Base-by-base conservation (phyloP, 2,329 filamentous ascomycete genomes). In the Sarocladiaceae sp. region DNA sequence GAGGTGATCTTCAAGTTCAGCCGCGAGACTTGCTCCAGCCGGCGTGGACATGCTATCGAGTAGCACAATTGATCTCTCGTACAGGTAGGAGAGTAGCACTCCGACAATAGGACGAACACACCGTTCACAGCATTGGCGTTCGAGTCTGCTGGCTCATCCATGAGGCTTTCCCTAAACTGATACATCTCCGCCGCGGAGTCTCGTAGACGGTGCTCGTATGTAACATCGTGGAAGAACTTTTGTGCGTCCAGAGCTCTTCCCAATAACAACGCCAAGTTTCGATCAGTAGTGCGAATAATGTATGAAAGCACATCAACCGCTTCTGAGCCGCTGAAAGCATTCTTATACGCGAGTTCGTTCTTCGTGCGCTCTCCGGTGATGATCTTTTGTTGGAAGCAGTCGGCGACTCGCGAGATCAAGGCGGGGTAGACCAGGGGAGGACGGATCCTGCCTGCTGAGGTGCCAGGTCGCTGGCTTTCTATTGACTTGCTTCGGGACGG, bases 221-320 rank as follows among this genome's bases (percentile, higher is more conserved):
- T 97, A 49, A 97, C 94, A 77, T 99, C 94, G 73, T 99, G 94
- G 67, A 99, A 99, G 73, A 96, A 97, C 67, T 97, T 97, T 66
- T 99, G 94, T 22, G 94, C 94, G 71, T 99, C 94, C 55, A 99
- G 75, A 37, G 94, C 91, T 65, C 94, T 83, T 56, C 94, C 94
- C 15, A 99, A 76, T 10, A 99, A 81, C 47, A 99, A 76, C 11
- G 94, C 94, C 55, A 99, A 76, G 66, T 99, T 99, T 54, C 94
- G 84, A 70, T 99, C 94, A 1, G 90, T 96, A 1, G 94, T 99
- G 64, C 95, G 88, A 69, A 99, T 97, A 59, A 99, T 97, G 65
- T 95, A 96, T 1, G 90, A 90, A 58, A 99, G 87, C 54, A 97
- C 80, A 67, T 99, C 94, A 18, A 99, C 94, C 18, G 94, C 93